A percentile compares a stretch with the other conserved stretches of the same genome.
Evolutionary conservation across 2,329 filamentous ascomycete species (phyloP).

Genomic region (Exophiala mesophila): DNA sequence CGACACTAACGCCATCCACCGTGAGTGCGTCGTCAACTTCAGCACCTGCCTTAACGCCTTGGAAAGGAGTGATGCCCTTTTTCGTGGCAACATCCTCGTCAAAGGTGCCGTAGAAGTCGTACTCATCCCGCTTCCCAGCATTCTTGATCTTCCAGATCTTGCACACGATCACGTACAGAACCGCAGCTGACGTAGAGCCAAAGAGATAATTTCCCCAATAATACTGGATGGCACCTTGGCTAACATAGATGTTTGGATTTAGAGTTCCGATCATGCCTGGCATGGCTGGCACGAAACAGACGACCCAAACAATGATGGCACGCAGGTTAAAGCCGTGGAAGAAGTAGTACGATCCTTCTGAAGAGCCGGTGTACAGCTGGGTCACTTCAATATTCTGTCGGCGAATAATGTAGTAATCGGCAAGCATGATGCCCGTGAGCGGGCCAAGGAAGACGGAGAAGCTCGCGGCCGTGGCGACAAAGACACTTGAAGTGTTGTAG

Average conservation of each 20-base stretch:
- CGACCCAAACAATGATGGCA: slow-evolving; percentile 1
- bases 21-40: neutral
- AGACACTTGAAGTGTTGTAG: slow-evolving; percentile 1
- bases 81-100: neutral
- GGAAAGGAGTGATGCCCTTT: slow-evolving; percentile 4
- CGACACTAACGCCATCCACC: slow-evolving; percentile 1
- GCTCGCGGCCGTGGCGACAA: neutral
- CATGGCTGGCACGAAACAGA: slow-evolving; percentile 2
- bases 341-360: slow-evolving; percentile 48
- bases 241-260: slow-evolving; percentile 24
- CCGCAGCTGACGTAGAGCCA: neutral
- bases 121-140: slow-evolving; percentile 2
- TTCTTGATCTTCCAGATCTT: slow-evolving; percentile 3
- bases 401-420: slow-evolving; percentile 49
- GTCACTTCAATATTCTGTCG: slow-evolving; percentile 42
- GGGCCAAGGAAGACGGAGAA: slow-evolving; percentile 2
- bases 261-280: slow-evolving; percentile 42
- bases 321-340: slow-evolving; percentile 49
- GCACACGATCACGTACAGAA: neutral
- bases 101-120: slow-evolving; percentile 5
- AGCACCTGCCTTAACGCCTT: neutral
- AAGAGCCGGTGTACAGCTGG: slow-evolving; percentile 47
- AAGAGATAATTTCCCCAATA: slow-evolving; percentile 4
- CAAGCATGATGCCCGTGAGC: neutral
- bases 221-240: slow-evolving; percentile 1